A percentile compares a stretch with the other conserved stretches of the same genome.
These are phyloP conservation scores for Melaleuca alternifolia DNA, from an alignment of 345 rosid genomes.

Conservation along the genomic window DNA sequence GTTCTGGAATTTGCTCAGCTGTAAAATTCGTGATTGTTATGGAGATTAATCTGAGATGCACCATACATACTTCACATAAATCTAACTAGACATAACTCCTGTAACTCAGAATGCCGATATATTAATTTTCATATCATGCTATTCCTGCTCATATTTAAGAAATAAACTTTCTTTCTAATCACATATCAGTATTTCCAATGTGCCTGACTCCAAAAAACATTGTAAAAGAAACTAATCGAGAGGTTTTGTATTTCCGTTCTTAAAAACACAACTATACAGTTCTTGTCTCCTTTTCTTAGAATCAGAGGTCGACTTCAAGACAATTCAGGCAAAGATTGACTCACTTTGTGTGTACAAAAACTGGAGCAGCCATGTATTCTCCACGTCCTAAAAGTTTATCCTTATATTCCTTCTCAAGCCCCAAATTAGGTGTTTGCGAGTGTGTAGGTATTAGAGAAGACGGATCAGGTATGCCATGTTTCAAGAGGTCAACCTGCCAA, in stretches of 20 bases:
- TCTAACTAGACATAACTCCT: background rate
- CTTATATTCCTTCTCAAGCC: constrained; percentile 38
- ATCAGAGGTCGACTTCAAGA: background rate
- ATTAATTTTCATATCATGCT: background rate
- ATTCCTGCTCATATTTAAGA: background rate
- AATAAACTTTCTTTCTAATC: background rate
- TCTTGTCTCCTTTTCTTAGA: background rate
- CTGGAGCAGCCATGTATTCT: constrained; percentile 65
- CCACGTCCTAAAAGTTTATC: constrained; percentile 37
- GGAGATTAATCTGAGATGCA: background rate
- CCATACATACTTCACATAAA: background rate
- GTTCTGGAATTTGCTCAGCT: background rate
- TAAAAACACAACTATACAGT: background rate
- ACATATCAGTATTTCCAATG: background rate
- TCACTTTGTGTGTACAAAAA: constrained; percentile 76
- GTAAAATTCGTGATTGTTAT: background rate
- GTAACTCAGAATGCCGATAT: background rate
- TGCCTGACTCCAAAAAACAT: background rate
- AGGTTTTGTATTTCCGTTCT: background rate
- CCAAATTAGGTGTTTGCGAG: constrained; percentile 28
- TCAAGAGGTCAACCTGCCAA: constrained; percentile 71
- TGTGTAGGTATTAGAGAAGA: constrained; percentile 38
- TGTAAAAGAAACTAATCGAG: background rate
- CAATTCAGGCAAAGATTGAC: constrained; percentile 13
- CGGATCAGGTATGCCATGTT: constrained; percentile 81